Evolutionary conservation across 805 yeast species (phyloP).

Genomic region (Myxozyma mucilagina): DNA sequence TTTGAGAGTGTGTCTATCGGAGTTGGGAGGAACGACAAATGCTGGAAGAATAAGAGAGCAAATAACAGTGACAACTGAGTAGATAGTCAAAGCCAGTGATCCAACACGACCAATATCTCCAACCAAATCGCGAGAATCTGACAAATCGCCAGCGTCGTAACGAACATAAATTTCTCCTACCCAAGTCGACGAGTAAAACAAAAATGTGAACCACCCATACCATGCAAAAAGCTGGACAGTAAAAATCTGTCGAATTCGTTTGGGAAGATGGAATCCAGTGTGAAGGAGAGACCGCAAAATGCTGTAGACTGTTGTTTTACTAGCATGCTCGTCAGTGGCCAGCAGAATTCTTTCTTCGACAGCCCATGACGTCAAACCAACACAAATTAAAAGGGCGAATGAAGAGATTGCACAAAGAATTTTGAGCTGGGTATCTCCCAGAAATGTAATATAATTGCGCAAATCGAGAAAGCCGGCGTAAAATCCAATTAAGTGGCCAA

Average conservation of each 20-base stretch:
- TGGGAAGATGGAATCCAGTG: conserved; percentile 44
- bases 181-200: conserved; percentile 65
- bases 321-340: conserved; percentile 7
- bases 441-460: conserved; percentile 41
- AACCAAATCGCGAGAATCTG: conserved; percentile 26
- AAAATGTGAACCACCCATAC: conserved; percentile 69
- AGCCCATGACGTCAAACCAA: conserved; percentile 45
- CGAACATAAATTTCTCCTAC: conserved; percentile 60
- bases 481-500: conserved; percentile 60
- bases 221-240: conserved; percentile 64
- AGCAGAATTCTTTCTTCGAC: conserved; percentile 46
- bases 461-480: conserved; percentile 54
- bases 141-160: conserved; percentile 23
- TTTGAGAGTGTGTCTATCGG: conserved; percentile 13
- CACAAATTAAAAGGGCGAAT: conserved; percentile 45
- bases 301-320: conserved; percentile 2
- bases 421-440: conserved; percentile 56
- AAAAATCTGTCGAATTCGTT: conserved; percentile 54
- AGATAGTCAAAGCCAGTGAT: conserved; percentile 26
- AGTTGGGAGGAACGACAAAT: conserved; percentile 26
- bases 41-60: conserved; percentile 27
- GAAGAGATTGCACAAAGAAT: conserved; percentile 51
- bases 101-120: conserved; percentile 32
- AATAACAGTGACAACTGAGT: conserved; percentile 27
- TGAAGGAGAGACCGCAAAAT: conserved; percentile 14